phyloP scores from a whole-genome alignment of 306 rosid species.

The Inga leiocalycina region DNA sequence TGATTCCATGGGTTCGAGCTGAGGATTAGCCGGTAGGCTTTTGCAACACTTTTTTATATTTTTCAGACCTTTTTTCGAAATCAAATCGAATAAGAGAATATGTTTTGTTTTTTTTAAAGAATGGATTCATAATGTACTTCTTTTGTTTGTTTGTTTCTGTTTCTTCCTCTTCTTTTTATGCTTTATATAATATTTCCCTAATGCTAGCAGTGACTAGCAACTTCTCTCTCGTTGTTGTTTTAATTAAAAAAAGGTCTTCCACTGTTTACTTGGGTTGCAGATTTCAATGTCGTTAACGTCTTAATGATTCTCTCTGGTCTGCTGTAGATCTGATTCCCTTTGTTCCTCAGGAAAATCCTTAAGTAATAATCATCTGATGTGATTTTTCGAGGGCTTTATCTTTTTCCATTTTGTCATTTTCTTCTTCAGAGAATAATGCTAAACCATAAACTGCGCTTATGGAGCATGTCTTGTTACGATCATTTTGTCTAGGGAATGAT shows the following conservation, averaged over 20 bases:
- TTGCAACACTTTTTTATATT: conserved; percentile 43
- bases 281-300: conserved; percentile 14
- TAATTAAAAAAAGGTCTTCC: conserved; percentile 35
- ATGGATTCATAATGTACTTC: conserved; percentile 33
- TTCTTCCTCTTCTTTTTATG: conserved; percentile 30
- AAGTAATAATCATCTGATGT: conserved; percentile 2
- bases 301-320: conserved; percentile 21
- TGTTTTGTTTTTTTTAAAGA: conserved; percentile 38
- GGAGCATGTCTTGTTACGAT: conserved; percentile 20
- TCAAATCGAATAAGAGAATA: conserved; percentile 51
- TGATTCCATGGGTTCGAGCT: conserved; percentile 38
- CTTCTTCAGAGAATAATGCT: conserved; percentile 24
- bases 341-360: conserved; percentile 41
- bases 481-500: background rate
- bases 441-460: background rate
- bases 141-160: conserved; percentile 41
- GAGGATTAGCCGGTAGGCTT: conserved; percentile 48
- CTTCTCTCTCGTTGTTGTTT: conserved; percentile 17
- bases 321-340: conserved; percentile 48
- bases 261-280: conserved; percentile 37
- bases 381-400: conserved; percentile 15
- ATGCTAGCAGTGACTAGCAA: background rate
- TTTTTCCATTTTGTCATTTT: conserved; percentile 27
- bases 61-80: conserved; percentile 30
- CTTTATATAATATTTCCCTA: conserved; percentile 15